These are phyloP conservation scores for Alternaria sp. DNA, from an alignment of 2,329 filamentous ascomycete genomes.

Conservation along the genomic window DNA sequence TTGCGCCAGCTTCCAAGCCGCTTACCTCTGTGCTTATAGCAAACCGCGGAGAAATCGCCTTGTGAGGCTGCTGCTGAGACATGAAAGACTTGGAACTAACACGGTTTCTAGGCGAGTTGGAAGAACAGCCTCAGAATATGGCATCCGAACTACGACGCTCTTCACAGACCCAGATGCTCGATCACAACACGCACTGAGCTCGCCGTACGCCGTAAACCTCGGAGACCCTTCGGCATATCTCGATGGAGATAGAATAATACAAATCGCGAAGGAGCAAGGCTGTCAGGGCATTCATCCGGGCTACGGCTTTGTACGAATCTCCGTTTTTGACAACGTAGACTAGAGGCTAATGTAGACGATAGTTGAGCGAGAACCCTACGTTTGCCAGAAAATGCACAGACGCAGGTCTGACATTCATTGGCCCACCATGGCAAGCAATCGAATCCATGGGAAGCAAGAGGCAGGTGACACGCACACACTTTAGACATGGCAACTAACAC, in stretches of 20 bases:
- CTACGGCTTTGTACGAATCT: conserved; percentile 75
- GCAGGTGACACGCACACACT: conserved; percentile 39
- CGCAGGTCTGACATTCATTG: conserved; percentile 92
- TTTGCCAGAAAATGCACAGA: conserved; percentile 90
- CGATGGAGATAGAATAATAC: conserved; percentile 91
- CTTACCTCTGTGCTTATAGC: conserved; percentile 87
- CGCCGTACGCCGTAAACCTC: conserved; percentile 83
- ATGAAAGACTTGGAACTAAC: neutral
- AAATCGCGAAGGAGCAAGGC: conserved; percentile 82
- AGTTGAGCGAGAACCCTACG: conserved; percentile 85
- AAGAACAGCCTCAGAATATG: conserved; percentile 84
- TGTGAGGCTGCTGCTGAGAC: conserved; percentile 56
- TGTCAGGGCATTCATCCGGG: conserved; percentile 95
- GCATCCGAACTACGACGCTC: conserved; percentile 90
- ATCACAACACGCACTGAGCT: conserved; percentile 87
- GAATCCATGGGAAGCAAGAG: conserved; percentile 92
- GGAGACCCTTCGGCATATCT: conserved; percentile 87
- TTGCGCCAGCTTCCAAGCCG: conserved; percentile 45
- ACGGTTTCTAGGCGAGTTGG: conserved; percentile 73
- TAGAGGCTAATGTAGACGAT: conserved; percentile 18
- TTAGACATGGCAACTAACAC: conserved; percentile 14
- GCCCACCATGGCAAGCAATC: conserved; percentile 80
- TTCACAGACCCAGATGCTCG: conserved; percentile 91
- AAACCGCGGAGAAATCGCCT: conserved; percentile 94
- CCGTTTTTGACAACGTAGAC: neutral